phyloP scores from a whole-genome alignment of 73 alveolate species.

The Effrenium voratum region DNA sequence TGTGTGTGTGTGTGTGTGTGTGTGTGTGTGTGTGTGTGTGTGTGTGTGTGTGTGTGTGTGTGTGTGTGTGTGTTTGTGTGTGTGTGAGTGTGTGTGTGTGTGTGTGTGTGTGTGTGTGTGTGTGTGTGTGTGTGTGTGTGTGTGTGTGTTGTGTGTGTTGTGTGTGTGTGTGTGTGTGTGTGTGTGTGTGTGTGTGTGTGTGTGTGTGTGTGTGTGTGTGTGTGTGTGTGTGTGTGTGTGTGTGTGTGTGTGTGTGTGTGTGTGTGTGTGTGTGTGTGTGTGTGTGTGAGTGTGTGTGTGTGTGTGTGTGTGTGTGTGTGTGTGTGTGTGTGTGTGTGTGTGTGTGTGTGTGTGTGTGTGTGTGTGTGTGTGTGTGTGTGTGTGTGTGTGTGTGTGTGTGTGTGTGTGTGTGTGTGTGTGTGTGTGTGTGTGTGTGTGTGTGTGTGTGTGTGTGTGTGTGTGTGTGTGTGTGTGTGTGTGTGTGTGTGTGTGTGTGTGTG shows the following conservation, averaged over 20 bases:
- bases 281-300: slow-evolving; percentile 52
- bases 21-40: slow-evolving; percentile 86
- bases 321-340: slow-evolving; percentile 66
- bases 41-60: slow-evolving; percentile 88
- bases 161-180: slow-evolving; percentile 84
- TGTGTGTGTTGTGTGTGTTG: slow-evolving; percentile 50
- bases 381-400: slow-evolving; percentile 57
- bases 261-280: slow-evolving; percentile 75
- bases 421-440: slow-evolving; percentile 58
- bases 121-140: slow-evolving; percentile 88
- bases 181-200: slow-evolving; percentile 80
- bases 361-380: slow-evolving; percentile 51
- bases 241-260: slow-evolving; percentile 57
- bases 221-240: slow-evolving; percentile 83
- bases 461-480: slow-evolving; percentile 59
- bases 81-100: slow-evolving; percentile 84
- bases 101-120: slow-evolving; percentile 86
- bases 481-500: slow-evolving; percentile 62
- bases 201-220: slow-evolving; percentile 74
- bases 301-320: slow-evolving; percentile 68
- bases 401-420: slow-evolving; percentile 58
- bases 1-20: slow-evolving; percentile 86
- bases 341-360: slow-evolving; percentile 59
- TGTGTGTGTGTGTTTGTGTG: slow-evolving; percentile 81
- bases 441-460: slow-evolving; percentile 58